phyloP scores from a whole-genome alignment of 208 protist genomes.

The Lotmaria passim region DNA sequence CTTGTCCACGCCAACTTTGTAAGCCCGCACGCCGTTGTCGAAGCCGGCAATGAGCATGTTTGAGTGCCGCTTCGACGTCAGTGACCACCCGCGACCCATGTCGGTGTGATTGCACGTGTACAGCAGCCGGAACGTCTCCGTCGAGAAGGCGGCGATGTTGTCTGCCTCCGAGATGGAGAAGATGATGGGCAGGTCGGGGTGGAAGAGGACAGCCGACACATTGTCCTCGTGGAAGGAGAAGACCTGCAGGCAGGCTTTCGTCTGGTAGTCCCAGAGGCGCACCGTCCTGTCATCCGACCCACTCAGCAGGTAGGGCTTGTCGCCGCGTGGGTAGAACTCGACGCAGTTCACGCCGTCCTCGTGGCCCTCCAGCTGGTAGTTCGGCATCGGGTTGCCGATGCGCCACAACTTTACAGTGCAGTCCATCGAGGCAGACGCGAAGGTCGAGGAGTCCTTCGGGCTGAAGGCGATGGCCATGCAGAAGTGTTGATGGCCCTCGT shows the following conservation, averaged over 20 bases:
- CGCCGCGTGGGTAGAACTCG: constrained; percentile 97
- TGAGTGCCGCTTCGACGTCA: constrained; percentile 73
- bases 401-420: constrained; percentile 97
- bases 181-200: constrained; percentile 97
- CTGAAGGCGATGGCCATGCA: constrained; percentile 98
- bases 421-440: constrained; percentile 98
- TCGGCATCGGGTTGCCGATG: constrained; percentile 87
- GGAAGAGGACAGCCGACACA: constrained; percentile 96
- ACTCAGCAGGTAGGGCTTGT: constrained; percentile 98
- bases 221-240: constrained; percentile 97
- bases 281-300: constrained; percentile 96
- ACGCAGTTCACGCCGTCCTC: constrained; percentile 99
- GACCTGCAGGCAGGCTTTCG: constrained; percentile 95
- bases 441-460: constrained; percentile 98
- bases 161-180: constrained; percentile 96
- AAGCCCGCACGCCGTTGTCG: constrained; percentile 87
- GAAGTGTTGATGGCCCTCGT: constrained; percentile 98
- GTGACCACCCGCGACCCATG: constrained; percentile 95
- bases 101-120: constrained; percentile 95
- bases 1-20: constrained; percentile 95
- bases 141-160: constrained; percentile 94
- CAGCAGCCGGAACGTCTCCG: constrained; percentile 95
- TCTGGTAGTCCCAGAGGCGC: constrained; percentile 99
- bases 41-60: constrained; percentile 94
- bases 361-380: constrained; percentile 99